These are phyloP conservation scores for Globisporangium echinulatum DNA, from an alignment of 352 stramenopile genomes.

Conservation along the genomic window DNA sequence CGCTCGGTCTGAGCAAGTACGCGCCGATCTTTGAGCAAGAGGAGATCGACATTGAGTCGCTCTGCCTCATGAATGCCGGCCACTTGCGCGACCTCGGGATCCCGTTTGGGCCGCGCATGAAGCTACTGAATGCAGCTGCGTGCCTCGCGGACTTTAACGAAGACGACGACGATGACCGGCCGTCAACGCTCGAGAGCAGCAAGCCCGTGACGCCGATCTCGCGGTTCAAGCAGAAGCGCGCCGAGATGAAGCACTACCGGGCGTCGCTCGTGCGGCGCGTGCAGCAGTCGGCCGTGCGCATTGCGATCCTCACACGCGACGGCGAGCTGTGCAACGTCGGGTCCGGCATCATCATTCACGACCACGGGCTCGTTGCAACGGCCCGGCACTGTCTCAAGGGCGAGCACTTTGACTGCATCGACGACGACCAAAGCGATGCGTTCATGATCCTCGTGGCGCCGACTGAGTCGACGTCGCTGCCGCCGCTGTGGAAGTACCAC, in stretches of 20 bases:
- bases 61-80: slow-evolving; percentile 84
- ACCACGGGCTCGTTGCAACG: slow-evolving; percentile 71
- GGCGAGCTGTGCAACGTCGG: slow-evolving; percentile 82
- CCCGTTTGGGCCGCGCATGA: slow-evolving; percentile 78
- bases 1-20: slow-evolving; percentile 79
- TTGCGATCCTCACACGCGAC: slow-evolving; percentile 81
- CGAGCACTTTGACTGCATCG: slow-evolving; percentile 85
- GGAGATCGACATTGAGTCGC: slow-evolving; percentile 84
- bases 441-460: slow-evolving; percentile 84
- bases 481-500: slow-evolving; percentile 83
- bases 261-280: slow-evolving; percentile 79
- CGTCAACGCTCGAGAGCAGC: slow-evolving; percentile 39
- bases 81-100: slow-evolving; percentile 80
- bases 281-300: slow-evolving; percentile 79
- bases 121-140: slow-evolving; percentile 76
- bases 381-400: slow-evolving; percentile 74
- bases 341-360: slow-evolving; percentile 83
- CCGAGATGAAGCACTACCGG: slow-evolving; percentile 84
- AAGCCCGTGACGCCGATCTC: slow-evolving; percentile 66
- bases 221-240: slow-evolving; percentile 70
- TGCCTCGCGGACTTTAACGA: slow-evolving; percentile 81
- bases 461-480: slow-evolving; percentile 73
- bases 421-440: slow-evolving; percentile 57
- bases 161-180: slow-evolving; percentile 65
- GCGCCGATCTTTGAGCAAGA: slow-evolving; percentile 81